Percentiles rank a stretch among this genome's conserved stretches.
These are phyloP conservation scores for Mycena citricolor DNA, from an alignment of 1,284 basidiomycete genomes.

Conservation along the genomic window DNA sequence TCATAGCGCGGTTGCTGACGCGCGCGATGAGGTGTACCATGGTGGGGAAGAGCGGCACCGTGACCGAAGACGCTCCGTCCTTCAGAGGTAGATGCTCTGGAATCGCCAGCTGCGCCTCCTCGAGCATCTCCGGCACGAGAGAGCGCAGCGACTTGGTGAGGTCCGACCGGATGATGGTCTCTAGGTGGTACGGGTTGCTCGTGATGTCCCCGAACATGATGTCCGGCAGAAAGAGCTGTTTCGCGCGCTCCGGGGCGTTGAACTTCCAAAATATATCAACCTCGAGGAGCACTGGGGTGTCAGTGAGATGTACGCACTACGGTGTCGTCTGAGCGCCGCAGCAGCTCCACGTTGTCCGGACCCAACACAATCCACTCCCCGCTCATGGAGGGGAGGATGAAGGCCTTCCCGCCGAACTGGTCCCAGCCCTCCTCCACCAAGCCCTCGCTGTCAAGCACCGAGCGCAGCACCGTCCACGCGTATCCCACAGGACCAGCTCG, in stretches of 20 bases:
- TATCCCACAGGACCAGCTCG: slow-evolving; percentile 19
- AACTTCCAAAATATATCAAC: slow-evolving; percentile 26
- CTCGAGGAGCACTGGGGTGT: background rate
- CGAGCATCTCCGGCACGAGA: slow-evolving; percentile 38
- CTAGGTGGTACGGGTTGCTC: slow-evolving; percentile 36
- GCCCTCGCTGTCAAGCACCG: slow-evolving; percentile 19
- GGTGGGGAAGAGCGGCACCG: slow-evolving; percentile 33
- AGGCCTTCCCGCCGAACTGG: slow-evolving; percentile 16
- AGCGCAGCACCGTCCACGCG: slow-evolving; percentile 17
- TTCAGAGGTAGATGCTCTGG: slow-evolving; percentile 30
- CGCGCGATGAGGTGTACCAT: slow-evolving; percentile 44
- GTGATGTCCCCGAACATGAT: slow-evolving; percentile 25
- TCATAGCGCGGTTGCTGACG: slow-evolving; percentile 46
- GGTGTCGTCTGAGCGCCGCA: slow-evolving; percentile 35
- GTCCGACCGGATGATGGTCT: slow-evolving; percentile 36
- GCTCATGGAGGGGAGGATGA: slow-evolving; percentile 19
- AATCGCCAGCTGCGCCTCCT: slow-evolving; percentile 36
- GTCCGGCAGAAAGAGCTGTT: slow-evolving; percentile 34
- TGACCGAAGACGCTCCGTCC: slow-evolving; percentile 28
- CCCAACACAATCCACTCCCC: slow-evolving; percentile 31
- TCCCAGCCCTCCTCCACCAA: slow-evolving; percentile 19
- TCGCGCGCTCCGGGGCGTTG: slow-evolving; percentile 26
- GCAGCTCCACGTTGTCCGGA: slow-evolving; percentile 33
- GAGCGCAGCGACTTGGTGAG: slow-evolving; percentile 36
- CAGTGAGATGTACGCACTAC: slow-evolving; percentile 27